Conservation (phyloP, 441 rosid species). For the Brassica hybrid region DNA sequence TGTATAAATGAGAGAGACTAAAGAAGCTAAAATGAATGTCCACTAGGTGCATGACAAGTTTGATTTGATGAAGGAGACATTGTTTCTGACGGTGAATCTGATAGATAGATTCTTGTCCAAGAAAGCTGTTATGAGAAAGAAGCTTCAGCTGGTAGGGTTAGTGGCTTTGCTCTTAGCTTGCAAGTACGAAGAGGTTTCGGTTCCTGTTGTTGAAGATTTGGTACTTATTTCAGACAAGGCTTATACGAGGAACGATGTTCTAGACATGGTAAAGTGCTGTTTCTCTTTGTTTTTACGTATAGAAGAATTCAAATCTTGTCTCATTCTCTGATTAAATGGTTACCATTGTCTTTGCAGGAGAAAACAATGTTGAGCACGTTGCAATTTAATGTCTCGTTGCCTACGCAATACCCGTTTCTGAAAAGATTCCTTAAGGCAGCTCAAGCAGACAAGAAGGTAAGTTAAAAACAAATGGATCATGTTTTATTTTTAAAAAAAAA, state of each 20-base stretch:
- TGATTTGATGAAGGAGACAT: conserved; percentile 86
- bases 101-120: conserved; percentile 88
- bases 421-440: conserved; percentile 89
- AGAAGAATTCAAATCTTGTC: not conserved
- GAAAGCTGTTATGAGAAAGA: conserved; percentile 72
- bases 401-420: conserved; percentile 89
- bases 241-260: conserved; percentile 72
- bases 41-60: conserved; percentile 99
- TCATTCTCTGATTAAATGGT: conserved; percentile 2
- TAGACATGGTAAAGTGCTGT: conserved; percentile 64
- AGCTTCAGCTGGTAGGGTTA: conserved; percentile 91
- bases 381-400: conserved; percentile 81
- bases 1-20: conserved; percentile 20
- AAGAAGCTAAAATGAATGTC: not conserved
- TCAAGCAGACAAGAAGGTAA: conserved; percentile 80
- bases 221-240: conserved; percentile 91
- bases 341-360: conserved; percentile 58
- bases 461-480: not conserved
- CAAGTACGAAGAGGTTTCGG: conserved; percentile 96
- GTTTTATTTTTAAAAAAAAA: not conserved
- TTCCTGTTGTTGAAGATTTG: conserved; percentile 83
- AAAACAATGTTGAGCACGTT: conserved; percentile 70
- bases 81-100: conserved; percentile 86
- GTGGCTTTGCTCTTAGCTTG: conserved; percentile 96
- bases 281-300: too few species aligned